Base-by-base conservation (phyloP, 83 land plant species). In the Larix sibirica region DNA sequence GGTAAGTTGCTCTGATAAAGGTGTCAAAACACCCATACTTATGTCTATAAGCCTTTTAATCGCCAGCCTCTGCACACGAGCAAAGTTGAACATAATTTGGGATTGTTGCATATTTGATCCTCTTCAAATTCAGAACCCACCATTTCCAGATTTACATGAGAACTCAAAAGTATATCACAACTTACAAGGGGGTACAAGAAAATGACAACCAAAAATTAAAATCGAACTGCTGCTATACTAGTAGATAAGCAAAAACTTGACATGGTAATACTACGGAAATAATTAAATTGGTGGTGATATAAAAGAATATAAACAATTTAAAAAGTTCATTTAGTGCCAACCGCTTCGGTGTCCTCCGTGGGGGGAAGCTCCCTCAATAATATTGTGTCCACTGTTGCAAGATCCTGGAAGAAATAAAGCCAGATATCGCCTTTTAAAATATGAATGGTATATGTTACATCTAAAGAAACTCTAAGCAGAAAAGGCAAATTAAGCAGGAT, bases 371-470 rank as follows among this genome's bases (percentile, higher is more conserved):
- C 88, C 82, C 94, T 91, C 82, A 97, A 68, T 24, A 97, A 83
- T 54, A 97, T 92, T 9, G 99, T 90, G 80, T 97, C 99, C 36
- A 97, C 99, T 28, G 99, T 97, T 77, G 99, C 99, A 60, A 97
- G 88, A 86, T 97, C 99, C 99, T 97, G 87, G 54, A 83, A 63
- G 24, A 10, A 18, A 58, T 50, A 42, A 36, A 65, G 50, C 21
- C 21, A 16, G 21, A 73, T 73, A 73, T 73, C 16, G n/a, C 21
- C n/a, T 20, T 73, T 42, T 42, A 21, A 73, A 73, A 20, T 4
- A 21, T 42, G 2, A 50, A 73, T 73, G 8, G 21, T 38, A 44
- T n/a, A 78, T 44, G 24, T 16, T 23, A 79, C 50, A 33, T 28
- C 33, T 79, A 17, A 78, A 31, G 13, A 14, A 61, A 16, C 24